phyloP scores from a whole-genome alignment of 371 early-diverging fungal genomes.

The Mucor sp. region DNA sequence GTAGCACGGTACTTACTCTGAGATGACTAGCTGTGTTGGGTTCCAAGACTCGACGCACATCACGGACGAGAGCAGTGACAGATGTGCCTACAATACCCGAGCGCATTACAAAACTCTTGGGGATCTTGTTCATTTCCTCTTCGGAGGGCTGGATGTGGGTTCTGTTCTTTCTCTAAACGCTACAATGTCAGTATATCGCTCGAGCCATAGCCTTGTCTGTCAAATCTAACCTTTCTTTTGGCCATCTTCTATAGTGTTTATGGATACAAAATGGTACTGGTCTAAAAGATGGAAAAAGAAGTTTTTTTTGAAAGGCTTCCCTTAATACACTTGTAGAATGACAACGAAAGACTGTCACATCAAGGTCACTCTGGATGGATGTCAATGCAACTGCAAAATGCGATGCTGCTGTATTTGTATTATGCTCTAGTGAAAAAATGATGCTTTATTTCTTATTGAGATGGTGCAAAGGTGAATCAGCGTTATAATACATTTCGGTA shows the following conservation, averaged over 20 bases:
- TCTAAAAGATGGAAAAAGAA: slow-evolving; percentile 3
- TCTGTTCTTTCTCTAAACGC: slow-evolving; percentile 54
- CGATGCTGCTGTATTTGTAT: too few species aligned
- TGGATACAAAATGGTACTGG: slow-evolving; percentile 5
- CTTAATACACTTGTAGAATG: neutral
- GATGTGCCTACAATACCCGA: slow-evolving; percentile 83
- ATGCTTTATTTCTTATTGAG: slow-evolving; percentile 10
- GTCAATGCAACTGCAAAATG: neutral
- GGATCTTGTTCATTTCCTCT: slow-evolving; percentile 63
- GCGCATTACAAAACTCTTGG: slow-evolving; percentile 92
- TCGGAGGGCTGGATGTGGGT: slow-evolving; percentile 54
- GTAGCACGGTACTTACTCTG: slow-evolving; percentile 19
- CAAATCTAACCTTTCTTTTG: slow-evolving; percentile 14
- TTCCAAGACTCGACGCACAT: slow-evolving; percentile 89
- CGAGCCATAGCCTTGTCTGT: neutral
- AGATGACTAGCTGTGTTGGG: slow-evolving; percentile 69
- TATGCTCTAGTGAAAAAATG: neutral
- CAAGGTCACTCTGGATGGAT: neutral
- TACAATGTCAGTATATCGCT: neutral
- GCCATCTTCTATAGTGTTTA: slow-evolving; percentile 8
- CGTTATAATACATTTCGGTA: slow-evolving; percentile 48
- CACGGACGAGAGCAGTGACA: slow-evolving; percentile 77
- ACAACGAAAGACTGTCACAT: slow-evolving; percentile 13
- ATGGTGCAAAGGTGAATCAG: slow-evolving; percentile 32
- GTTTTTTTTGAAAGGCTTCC: slow-evolving; percentile 3